phyloP scores from a whole-genome alignment of 1,284 basidiomycete species.

The Papiliotrema flavescens region DNA sequence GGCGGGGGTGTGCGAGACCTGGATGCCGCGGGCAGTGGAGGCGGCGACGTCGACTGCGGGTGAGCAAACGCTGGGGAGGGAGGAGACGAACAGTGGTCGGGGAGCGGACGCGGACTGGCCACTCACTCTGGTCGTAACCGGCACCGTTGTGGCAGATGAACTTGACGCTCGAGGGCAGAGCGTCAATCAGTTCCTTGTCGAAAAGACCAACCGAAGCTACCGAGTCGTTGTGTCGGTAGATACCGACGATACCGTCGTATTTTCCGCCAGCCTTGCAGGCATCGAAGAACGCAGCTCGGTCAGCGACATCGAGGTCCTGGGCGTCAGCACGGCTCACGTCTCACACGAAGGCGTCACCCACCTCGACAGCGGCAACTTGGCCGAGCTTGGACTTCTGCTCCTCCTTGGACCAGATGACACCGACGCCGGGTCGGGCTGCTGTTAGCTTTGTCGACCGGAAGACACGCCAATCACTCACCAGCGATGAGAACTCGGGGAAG shows the following conservation, averaged over 20 bases:
- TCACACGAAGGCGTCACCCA: too few relatives aligned
- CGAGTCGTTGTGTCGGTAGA: conserved; percentile 63
- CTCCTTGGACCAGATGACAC: conserved; percentile 73
- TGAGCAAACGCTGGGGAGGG: conserved; percentile 1
- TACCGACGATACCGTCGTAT: conserved; percentile 68
- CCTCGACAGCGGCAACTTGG: conserved; percentile 68
- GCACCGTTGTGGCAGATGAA: conserved; percentile 93
- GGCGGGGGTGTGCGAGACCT: conserved; percentile 83
- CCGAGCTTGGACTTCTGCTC: conserved; percentile 65
- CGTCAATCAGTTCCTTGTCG: conserved; percentile 69
- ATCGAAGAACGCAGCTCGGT: conserved; percentile 65
- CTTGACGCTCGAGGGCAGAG: conserved; percentile 64
- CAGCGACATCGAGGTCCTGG: conserved; percentile 63
- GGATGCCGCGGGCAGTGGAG: conserved; percentile 70
- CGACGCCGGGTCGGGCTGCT: conserved; percentile 22
- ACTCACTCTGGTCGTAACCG: conserved; percentile 59
- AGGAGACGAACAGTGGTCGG: background rate
- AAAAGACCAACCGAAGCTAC: conserved; percentile 62
- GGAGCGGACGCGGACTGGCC: background rate
- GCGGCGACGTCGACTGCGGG: conserved; percentile 62
- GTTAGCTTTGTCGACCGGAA: background rate
- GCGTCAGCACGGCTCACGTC: conserved; percentile 39
- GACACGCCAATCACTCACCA: conserved; percentile 28
- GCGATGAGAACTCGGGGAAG: conserved; percentile 48
- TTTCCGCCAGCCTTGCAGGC: conserved; percentile 59